These are phyloP conservation scores for Corchorus olitorius DNA, from an alignment of 345 rosid genomes.

Conservation along the genomic window DNA sequence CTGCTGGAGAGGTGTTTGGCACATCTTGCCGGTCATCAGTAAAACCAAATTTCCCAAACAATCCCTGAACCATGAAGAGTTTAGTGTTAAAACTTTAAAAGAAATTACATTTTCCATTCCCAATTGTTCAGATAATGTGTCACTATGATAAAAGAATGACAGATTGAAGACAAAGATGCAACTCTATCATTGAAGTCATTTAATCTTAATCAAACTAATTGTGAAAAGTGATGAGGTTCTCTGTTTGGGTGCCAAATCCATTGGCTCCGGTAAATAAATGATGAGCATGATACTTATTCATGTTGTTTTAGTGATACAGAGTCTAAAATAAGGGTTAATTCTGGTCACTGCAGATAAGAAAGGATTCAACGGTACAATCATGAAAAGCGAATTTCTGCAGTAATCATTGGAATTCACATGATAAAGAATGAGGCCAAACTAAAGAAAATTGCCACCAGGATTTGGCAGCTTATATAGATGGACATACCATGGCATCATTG, in stretches of 20 bases:
- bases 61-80: conserved; percentile 50
- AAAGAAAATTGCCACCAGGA: neutral
- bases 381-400: neutral
- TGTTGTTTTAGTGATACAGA: neutral
- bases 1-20: conserved; percentile 12
- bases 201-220: neutral
- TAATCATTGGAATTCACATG: conserved; percentile 16
- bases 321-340: neutral
- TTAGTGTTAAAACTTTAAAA: neutral
- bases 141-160: neutral
- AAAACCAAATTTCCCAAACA: conserved; percentile 63
- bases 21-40: conserved; percentile 32
- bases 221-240: neutral
- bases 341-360: neutral
- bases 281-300: neutral
- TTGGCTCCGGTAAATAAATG: neutral
- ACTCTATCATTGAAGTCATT: neutral
- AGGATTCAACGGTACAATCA: neutral
- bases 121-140: neutral
- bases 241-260: neutral
- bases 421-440: conserved; percentile 4
- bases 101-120: conserved; percentile 1
- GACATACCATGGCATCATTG: conserved; percentile 82
- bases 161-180: neutral
- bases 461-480: conserved; percentile 10